These are phyloP conservation scores for Tardiomyces depauwii DNA, from an alignment of 1,139 yeast genomes.

Conservation along the genomic window DNA sequence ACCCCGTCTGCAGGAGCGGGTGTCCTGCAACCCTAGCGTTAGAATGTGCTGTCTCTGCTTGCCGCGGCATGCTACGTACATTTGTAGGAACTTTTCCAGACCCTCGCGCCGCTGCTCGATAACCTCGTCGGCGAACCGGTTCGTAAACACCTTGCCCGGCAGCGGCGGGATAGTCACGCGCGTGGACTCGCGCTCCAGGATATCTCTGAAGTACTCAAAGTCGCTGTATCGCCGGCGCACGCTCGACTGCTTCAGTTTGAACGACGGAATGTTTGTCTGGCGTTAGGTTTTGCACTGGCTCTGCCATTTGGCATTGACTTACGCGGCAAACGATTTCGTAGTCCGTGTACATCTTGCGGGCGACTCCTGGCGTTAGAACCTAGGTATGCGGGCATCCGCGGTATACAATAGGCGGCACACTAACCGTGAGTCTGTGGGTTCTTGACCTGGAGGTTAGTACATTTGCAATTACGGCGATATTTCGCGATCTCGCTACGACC, in stretches of 20 bases:
- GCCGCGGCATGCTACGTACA: conserved; percentile 20
- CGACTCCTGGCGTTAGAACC: conserved; percentile 3
- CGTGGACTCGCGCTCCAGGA: conserved; percentile 63
- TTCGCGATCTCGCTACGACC: neutral
- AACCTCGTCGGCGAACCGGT: conserved; percentile 71
- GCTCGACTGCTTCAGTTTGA: conserved; percentile 49
- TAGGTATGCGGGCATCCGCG: no score
- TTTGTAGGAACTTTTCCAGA: conserved; percentile 63
- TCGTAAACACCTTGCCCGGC: conserved; percentile 72
- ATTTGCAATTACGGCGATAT: conserved; percentile 11
- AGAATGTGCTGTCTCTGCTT: no score
- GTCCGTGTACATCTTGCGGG: conserved; percentile 64
- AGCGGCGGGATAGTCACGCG: conserved; percentile 75
- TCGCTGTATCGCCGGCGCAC: conserved; percentile 88
- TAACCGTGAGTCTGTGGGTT: conserved; percentile 71
- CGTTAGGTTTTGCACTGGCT: no score
- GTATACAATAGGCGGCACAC: conserved; percentile 11
- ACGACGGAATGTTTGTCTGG: conserved; percentile 60
- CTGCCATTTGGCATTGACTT: conserved; percentile 15
- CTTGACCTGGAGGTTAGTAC: conserved; percentile 25
- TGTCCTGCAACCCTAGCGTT: conserved; percentile 65
- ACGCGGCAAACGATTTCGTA: conserved; percentile 78
- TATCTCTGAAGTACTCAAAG: conserved; percentile 68
- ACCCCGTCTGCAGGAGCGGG: conserved; percentile 84
- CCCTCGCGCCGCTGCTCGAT: conserved; percentile 81